These are phyloP conservation scores for Pyronema omphalodes DNA, from an alignment of 495 filamentous ascomycete genomes.

Conservation along the genomic window DNA sequence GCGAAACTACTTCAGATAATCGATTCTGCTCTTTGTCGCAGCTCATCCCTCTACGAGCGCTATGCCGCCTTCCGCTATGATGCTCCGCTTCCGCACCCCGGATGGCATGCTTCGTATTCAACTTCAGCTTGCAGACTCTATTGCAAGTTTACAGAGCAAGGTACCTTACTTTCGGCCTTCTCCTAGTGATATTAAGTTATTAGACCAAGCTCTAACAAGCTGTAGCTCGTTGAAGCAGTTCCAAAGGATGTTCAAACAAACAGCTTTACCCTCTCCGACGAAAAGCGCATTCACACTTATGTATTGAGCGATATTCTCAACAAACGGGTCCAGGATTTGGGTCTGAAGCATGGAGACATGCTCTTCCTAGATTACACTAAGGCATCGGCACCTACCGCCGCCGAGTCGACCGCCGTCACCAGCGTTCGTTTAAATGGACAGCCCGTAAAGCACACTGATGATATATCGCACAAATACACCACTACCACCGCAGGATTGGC, in stretches of 20 bases:
- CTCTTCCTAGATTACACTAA: slow-evolving; percentile 59
- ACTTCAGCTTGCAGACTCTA: slow-evolving; percentile 38
- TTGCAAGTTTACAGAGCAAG: slow-evolving; percentile 33
- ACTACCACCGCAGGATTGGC: slow-evolving; percentile 33
- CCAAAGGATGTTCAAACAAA: slow-evolving; percentile 52
- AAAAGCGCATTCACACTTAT: slow-evolving; percentile 53
- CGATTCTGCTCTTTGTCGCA: too few species aligned
- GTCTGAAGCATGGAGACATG: slow-evolving; percentile 74
- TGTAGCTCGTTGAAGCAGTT: slow-evolving; percentile 42
- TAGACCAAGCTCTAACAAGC: not conserved
- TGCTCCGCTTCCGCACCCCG: slow-evolving; percentile 47
- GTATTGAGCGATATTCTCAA: slow-evolving; percentile 45
- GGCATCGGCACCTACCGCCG: slow-evolving; percentile 11
- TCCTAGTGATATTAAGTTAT: slow-evolving; percentile 26
- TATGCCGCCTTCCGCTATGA: slow-evolving; percentile 31
- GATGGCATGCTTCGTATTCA: slow-evolving; percentile 53
- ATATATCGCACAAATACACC: slow-evolving; percentile 40
- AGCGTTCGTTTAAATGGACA: slow-evolving; percentile 52
- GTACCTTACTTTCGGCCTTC: slow-evolving; percentile 26
- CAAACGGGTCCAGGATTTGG: slow-evolving; percentile 49
- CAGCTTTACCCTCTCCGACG: slow-evolving; percentile 64
- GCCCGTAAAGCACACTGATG: slow-evolving; percentile 49
- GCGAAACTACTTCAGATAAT: too few species aligned
- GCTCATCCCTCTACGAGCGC: not conserved
- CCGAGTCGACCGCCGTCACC: slow-evolving; percentile 17